phyloP scores from a whole-genome alignment of 805 yeast genomes.

The Kazachstania viticola region DNA sequence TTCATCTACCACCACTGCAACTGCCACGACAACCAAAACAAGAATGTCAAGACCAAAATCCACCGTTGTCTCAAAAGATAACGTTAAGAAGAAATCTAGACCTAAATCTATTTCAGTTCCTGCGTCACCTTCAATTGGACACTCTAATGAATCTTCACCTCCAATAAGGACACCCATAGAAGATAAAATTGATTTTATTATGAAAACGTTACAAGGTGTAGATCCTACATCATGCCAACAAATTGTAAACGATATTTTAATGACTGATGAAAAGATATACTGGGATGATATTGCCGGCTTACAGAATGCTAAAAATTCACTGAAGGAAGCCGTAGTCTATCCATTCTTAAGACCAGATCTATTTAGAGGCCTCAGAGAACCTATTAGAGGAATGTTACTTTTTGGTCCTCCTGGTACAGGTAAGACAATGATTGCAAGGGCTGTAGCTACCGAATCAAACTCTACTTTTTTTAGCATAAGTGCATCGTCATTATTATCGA shows the following conservation, averaged over 20 bases:
- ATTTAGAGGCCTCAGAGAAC: conserved; percentile 85
- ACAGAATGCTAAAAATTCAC: conserved; percentile 72
- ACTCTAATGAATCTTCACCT: background rate
- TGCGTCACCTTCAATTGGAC: background rate
- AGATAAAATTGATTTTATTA: conserved; percentile 8
- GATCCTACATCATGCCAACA: conserved; percentile 73
- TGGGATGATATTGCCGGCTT: conserved; percentile 97
- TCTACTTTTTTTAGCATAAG: conserved; percentile 89
- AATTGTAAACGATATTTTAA: conserved; percentile 79
- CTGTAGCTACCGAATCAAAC: conserved; percentile 92
- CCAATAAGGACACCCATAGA: conserved; percentile 1
- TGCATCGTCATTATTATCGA: conserved; percentile 82
- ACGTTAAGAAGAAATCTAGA: too few species aligned
- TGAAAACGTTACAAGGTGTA: conserved; percentile 42
- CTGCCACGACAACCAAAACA: too few species aligned
- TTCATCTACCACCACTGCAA: too few species aligned
- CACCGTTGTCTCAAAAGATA: too few species aligned
- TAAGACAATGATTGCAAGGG: conserved; percentile 93
- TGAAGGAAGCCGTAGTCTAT: conserved; percentile 92
- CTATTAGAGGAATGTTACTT: conserved; percentile 88
- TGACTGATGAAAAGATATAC: conserved; percentile 83
- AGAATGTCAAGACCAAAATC: too few species aligned
- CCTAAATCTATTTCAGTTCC: background rate
- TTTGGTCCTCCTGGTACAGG: conserved; percentile 99
- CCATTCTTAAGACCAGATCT: conserved; percentile 92